Conservation (phyloP, 495 filamentous ascomycete species). For the Massariosphaeria phaeospora region DNA sequence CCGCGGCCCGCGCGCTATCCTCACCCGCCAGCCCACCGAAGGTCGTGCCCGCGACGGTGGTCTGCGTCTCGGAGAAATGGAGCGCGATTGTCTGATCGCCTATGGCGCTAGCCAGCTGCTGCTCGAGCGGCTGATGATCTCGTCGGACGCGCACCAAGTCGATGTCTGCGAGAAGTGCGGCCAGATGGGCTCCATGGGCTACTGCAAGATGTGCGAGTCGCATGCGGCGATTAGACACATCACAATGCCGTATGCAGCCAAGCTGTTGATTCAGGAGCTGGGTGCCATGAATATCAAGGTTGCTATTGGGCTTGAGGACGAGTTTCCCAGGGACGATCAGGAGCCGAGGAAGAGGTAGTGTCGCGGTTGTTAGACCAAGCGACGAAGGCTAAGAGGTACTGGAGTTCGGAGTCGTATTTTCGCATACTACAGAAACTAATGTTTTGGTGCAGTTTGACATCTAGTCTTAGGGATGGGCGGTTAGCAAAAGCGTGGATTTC, state of each 20-base stretch:
- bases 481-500: not conserved
- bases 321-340: slow-evolving; percentile 59
- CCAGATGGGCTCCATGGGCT: slow-evolving; percentile 88
- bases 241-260: slow-evolving; percentile 98
- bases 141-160: slow-evolving; percentile 80
- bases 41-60: slow-evolving; percentile 90
- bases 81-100: slow-evolving; percentile 93
- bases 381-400: not conserved
- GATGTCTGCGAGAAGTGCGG: slow-evolving; percentile 92
- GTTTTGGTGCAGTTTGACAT: no score
- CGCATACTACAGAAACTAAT: no score
- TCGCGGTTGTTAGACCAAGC: not conserved
- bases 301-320: slow-evolving; percentile 77
- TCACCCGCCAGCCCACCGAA: slow-evolving; percentile 95
- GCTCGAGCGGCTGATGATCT: slow-evolving; percentile 90
- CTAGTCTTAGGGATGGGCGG: not conserved
- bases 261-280: slow-evolving; percentile 92
- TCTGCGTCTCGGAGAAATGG: slow-evolving; percentile 95
- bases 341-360: slow-evolving; percentile 1
- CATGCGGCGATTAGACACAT: slow-evolving; percentile 76
- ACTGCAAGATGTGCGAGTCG: slow-evolving; percentile 85
- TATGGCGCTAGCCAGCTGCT: slow-evolving; percentile 82
- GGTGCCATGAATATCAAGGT: slow-evolving; percentile 97
- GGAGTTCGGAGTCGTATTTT: no score
- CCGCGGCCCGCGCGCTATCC: slow-evolving; percentile 79